A percentile compares a stretch with the other conserved stretches of the same genome.
Conservation (phyloP, 1,139 yeast genomes). For the Sugiyamaella grinbergsii region DNA sequence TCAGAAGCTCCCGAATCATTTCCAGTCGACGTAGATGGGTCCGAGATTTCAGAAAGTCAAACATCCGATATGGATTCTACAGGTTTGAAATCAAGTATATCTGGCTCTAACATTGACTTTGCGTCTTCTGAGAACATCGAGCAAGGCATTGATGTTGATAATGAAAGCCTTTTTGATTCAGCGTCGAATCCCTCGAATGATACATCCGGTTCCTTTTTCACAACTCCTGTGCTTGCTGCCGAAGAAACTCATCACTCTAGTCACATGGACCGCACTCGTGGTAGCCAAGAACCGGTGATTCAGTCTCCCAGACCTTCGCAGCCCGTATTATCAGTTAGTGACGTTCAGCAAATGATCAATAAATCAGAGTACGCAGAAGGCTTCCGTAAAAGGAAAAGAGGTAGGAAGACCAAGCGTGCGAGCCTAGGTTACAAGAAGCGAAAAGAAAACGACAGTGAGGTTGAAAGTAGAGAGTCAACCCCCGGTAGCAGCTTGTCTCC, state of each 20-base stretch:
- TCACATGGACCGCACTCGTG: slow-evolving; percentile 5
- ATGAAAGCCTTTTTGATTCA: neutral
- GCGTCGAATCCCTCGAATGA: neutral
- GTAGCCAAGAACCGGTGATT: slow-evolving; percentile 3
- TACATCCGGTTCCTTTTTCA: neutral
- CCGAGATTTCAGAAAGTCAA: neutral
- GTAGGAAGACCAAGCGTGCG: slow-evolving; percentile 8
- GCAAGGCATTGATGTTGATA: neutral
- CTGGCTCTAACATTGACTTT: too few relatives aligned
- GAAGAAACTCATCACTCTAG: neutral
- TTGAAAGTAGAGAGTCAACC: slow-evolving; percentile 8
- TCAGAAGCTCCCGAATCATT: neutral
- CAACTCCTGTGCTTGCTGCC: neutral
- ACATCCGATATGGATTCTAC: neutral
- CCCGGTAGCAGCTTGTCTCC: slow-evolving; percentile 3
- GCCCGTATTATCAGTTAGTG: slow-evolving; percentile 22
- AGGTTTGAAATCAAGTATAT: too few relatives aligned
- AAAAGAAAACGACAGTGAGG: slow-evolving; percentile 1
- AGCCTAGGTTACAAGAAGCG: neutral
- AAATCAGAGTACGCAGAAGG: slow-evolving; percentile 24
- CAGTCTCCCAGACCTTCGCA: slow-evolving; percentile 10
- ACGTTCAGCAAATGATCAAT: slow-evolving; percentile 22
- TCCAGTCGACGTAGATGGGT: neutral
- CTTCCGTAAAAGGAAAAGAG: slow-evolving; percentile 24
- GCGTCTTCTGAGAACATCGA: neutral